Conservation (phyloP, 345 rosid species). For the Tarenaya hassleriana region DNA sequence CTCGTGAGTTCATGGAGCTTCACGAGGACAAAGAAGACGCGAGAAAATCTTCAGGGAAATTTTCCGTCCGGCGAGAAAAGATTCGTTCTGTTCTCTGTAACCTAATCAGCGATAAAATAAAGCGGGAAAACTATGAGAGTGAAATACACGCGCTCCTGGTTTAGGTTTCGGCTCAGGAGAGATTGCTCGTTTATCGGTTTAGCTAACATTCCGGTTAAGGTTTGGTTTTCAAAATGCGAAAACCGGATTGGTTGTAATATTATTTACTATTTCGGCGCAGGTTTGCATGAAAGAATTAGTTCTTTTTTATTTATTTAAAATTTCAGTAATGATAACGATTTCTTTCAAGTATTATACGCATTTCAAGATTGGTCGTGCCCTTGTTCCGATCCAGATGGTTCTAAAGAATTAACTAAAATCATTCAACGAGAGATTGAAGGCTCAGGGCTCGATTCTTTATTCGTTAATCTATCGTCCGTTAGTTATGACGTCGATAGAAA, state of each 20-base stretch:
- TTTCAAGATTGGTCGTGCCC: too few relatives aligned
- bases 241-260: conserved; percentile 1
- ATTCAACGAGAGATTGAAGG: too few relatives aligned
- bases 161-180: not conserved
- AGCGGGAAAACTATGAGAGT: conserved; percentile 30
- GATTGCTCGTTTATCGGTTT: not conserved
- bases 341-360: too few relatives aligned
- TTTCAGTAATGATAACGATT: too few relatives aligned
- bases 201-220: not conserved
- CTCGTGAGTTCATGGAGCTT: conserved; percentile 53
- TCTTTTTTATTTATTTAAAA: too few relatives aligned
- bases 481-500: too few relatives aligned
- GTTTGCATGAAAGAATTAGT: not conserved
- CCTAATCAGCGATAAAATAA: conserved; percentile 19
- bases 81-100: not conserved
- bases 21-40: not conserved
- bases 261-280: not conserved
- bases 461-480: too few relatives aligned
- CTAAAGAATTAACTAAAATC: too few relatives aligned
- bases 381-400: too few relatives aligned
- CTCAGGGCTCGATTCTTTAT: too few relatives aligned
- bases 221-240: not conserved
- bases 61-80: not conserved
- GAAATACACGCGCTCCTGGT: conserved; percentile 12
- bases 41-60: conserved; percentile 2